Percentiles rank a stretch among this genome's conserved stretches.
phyloP scores from a whole-genome alignment of 2,329 filamentous ascomycete species.

The Triangularia setosa region DNA sequence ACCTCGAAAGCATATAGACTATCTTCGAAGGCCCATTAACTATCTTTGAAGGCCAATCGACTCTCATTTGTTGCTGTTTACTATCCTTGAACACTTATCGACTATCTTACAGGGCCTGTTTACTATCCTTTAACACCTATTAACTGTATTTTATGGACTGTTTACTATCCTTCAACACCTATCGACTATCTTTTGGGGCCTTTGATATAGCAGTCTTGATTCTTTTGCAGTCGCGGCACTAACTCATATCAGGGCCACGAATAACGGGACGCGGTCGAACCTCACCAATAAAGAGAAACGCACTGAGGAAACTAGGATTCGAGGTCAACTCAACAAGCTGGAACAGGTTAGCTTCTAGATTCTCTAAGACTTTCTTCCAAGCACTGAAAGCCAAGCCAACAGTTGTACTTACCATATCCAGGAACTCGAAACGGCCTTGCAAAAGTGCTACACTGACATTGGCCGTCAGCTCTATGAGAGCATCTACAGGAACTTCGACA shows the following conservation, averaged over 20 bases:
- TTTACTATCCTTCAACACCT: no score
- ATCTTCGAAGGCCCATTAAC: no score
- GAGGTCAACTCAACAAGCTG: slow-evolving; percentile 13
- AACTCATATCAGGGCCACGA: slow-evolving; percentile 8
- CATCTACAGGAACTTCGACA: slow-evolving; percentile 25
- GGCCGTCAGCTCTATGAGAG: slow-evolving; percentile 20
- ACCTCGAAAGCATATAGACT: no score
- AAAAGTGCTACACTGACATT: slow-evolving; percentile 19
- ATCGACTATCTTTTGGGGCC: no score
- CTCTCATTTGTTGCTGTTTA: no score
- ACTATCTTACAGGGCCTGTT: no score
- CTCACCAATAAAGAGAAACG: slow-evolving; percentile 20
- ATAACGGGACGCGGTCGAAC: slow-evolving; percentile 20
- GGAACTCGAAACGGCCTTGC: slow-evolving; percentile 21
- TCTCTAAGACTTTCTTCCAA: neutral
- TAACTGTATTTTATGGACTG: no score
- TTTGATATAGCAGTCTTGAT: no score
- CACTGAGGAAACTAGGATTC: slow-evolving; percentile 7
- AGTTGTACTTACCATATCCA: neutral
- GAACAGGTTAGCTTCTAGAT: slow-evolving; percentile 18
- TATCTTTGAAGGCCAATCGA: no score
- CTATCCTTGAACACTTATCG: no score
- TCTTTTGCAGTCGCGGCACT: neutral
- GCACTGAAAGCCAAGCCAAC: neutral
- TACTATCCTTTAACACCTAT: no score